Base-by-base conservation (phyloP, 2,329 filamentous ascomycete species). In the Aspergillus pseudoglaucus region DNA sequence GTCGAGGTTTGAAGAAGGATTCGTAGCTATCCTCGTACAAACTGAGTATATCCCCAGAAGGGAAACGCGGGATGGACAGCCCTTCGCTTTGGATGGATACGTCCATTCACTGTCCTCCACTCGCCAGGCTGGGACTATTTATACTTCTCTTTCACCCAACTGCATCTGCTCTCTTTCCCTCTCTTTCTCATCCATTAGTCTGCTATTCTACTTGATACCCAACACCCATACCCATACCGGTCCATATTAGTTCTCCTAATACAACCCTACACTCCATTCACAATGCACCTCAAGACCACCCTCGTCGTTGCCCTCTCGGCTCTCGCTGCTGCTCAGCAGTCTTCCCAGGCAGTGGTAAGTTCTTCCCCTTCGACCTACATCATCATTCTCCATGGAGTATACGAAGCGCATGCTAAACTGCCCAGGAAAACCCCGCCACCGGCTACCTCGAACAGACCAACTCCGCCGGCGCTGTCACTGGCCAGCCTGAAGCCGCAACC, bases 381-480 rank as follows among this genome's bases (percentile, higher is more conserved):
- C 5, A 1, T 3, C 2, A 37, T 37, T n/a, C n/a, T 14, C 9
- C 33, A 37, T 30, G 25, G 25, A 8, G 20, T 32, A 42, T 20
- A 27, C 37, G 15, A 14, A 33, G n/a, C 6, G n/a, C 14, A 17
- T 10, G 14, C 25, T 30, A 12, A 30, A 30, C 42, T 44, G 42
- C 57, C 15, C 68, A 75, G 67, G 59, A 58, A 15, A 75, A 76
- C 64, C 65, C 65, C 12, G 63, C 65, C 50, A 75, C 71, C 37
- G 57, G 63, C 47, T 76, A 67, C 64, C 65, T 74, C 22, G 72
- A 72, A 20, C 48, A 70, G 64, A 77, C 75, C 52, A 72, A 78
- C 65, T 72, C 72, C 17, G 53, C 65, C 18, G 75, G 75, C 43
- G 74, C 77, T 35, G 67, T 77, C 42, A 78, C 75, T 39, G 74